Conservation (phyloP, 257 asterid genomes). For the Nyctanthes arbortristis region DNA sequence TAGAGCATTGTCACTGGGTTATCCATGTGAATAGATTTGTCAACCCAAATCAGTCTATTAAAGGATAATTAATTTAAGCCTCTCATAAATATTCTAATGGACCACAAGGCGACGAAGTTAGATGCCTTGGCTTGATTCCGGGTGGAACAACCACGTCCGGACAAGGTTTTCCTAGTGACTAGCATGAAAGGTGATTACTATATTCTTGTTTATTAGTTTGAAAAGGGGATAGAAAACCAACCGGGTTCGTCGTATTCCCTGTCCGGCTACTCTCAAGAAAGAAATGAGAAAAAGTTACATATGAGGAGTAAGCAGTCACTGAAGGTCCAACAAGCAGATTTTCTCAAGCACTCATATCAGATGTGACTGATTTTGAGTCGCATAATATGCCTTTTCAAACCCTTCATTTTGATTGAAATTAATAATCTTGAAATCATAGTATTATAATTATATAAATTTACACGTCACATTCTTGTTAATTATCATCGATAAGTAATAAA, state of each 20-base stretch:
- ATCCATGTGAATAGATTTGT: no score
- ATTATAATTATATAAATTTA: conserved; percentile 16
- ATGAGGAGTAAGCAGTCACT: no score
- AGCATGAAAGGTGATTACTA: no score
- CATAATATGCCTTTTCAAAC: conserved; percentile 9
- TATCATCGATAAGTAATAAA: conserved; percentile 8
- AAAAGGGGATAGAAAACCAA: no score
- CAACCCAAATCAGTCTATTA: neutral
- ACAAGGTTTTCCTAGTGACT: no score
- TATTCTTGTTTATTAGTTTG: no score
- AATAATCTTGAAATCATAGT: conserved; percentile 16
- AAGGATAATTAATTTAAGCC: no score
- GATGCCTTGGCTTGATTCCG: conserved; percentile 34
- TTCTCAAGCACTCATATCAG: neutral
- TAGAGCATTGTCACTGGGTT: neutral
- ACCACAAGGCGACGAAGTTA: conserved; percentile 3
- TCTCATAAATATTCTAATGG: neutral
- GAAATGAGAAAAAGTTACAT: no score
- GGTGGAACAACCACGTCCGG: conserved; percentile 4
- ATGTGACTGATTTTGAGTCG: conserved; percentile 13
- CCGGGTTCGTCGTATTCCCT: no score
- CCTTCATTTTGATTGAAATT: conserved; percentile 12
- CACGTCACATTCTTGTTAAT: conserved; percentile 24
- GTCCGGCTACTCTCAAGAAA: no score
- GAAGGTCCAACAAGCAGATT: neutral